Evolutionary conservation across 805 yeast species (phyloP), one percentile per base, ranked within the genome.

Genomic region (Kluyveromyces nonfermentans): DNA sequence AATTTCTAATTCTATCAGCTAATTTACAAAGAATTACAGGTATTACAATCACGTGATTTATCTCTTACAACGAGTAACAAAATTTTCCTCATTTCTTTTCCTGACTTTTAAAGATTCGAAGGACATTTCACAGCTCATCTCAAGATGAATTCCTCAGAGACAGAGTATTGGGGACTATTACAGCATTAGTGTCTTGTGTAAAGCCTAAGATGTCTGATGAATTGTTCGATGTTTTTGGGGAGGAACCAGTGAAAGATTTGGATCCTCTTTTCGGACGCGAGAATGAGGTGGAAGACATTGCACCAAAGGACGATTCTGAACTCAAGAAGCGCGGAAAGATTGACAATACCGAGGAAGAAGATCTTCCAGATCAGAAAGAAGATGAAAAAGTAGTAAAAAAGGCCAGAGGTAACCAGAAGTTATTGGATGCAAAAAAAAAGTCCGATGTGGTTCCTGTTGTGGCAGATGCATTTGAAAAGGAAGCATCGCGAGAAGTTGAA

Each of bases 401-500:
- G 51, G 46, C 53, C 50, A 46, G 59, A 52, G 55, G 57, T 43
- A 53, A 52, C 31, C 53, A 57, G 39, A 58, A 60, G 41, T 52
- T 63, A 18, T 35, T 61, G 7, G 68, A 62, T 20, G 65, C 68
- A 46, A 64, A 70, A 51, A 64, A 65, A 43, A 72, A 71, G 46
- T 67, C 70, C 14, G 73, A 70, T 7, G 72, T 76, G 15, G 72
- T 73, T 30, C 88, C 95, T 0, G 79, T 86, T 33, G 95, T 87
- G 19, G 84, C 90, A 1, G 96, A 88, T 63, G 72, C 85, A 5
- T 77, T 88, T 41, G 96, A 87, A 59, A 84, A 85, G 48, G 96
- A 87, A 63, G 93, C 96, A 0, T 80, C 86, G 3, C 72, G 95
- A 62, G 94, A 87, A 62, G 94, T 88, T 28, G 78, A 78, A n/a